Evolutionary conservation across 768 basidiomycete species (phyloP).

Genomic region (Russula emetica): DNA sequence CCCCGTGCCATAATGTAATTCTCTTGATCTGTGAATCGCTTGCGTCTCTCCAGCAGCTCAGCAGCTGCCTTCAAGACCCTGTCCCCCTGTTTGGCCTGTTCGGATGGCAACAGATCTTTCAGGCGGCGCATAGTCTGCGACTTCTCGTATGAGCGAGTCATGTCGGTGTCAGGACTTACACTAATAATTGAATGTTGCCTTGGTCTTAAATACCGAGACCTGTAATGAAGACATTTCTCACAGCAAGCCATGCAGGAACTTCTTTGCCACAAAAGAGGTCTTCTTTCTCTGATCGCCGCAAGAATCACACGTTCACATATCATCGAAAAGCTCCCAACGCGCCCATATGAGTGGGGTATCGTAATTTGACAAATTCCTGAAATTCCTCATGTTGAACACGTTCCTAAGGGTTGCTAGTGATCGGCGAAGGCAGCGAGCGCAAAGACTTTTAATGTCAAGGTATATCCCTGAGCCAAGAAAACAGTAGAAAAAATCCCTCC

Average conservation of each 20-base stretch:
- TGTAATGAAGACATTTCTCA: not conserved
- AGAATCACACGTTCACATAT: not conserved
- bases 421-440: not conserved
- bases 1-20: conserved; percentile 3
- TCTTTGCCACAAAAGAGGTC: not conserved
- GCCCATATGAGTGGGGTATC: not conserved
- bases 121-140: not conserved
- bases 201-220: not conserved
- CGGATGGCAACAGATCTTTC: conserved; percentile 6
- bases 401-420: not conserved
- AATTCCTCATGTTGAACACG: conserved; percentile 4
- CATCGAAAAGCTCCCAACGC: not conserved
- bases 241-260: not conserved
- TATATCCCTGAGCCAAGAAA: not conserved
- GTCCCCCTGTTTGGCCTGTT: conserved; percentile 1
- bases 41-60: not conserved
- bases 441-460: not conserved
- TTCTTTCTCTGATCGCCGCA: not conserved
- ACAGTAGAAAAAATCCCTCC: not conserved
- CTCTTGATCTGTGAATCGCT: not conserved
- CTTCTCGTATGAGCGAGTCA: not conserved
- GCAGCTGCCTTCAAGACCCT: conserved; percentile 4
- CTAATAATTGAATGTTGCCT: not conserved
- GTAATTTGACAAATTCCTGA: not conserved
- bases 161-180: not conserved